These are phyloP conservation scores for Colletotrichum tropicicola DNA, from an alignment of 2,329 filamentous ascomycete species.

Conservation along the genomic window DNA sequence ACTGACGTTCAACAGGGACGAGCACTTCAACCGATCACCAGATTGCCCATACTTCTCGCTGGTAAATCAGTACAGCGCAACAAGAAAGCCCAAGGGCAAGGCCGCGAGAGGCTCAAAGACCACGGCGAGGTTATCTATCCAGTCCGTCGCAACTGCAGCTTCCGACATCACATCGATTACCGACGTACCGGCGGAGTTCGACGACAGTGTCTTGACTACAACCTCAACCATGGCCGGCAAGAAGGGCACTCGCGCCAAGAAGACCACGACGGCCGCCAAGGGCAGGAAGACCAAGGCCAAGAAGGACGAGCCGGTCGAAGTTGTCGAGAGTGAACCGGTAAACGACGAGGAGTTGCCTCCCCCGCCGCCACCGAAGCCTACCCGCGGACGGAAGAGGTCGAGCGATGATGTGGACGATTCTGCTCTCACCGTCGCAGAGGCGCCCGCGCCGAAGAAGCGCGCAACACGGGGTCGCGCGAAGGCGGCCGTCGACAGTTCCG, in stretches of 20 bases:
- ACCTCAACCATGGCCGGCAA: slow-evolving; percentile 62
- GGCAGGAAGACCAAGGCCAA: slow-evolving; percentile 62
- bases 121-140: slow-evolving; percentile 69
- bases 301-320: slow-evolving; percentile 63
- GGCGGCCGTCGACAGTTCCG: slow-evolving; percentile 49
- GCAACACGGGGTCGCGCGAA: slow-evolving; percentile 61
- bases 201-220: slow-evolving; percentile 69
- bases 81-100: slow-evolving; percentile 68
- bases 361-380: slow-evolving; percentile 48
- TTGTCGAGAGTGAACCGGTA: slow-evolving; percentile 35
- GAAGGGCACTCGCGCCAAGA: slow-evolving; percentile 62
- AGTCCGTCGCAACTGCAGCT: slow-evolving; percentile 60
- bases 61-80: slow-evolving; percentile 61
- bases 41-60: slow-evolving; percentile 86
- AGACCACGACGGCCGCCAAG: slow-evolving; percentile 57
- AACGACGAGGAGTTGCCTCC: slow-evolving; percentile 44
- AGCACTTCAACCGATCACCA: slow-evolving; percentile 83
- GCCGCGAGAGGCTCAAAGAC: slow-evolving; percentile 69
- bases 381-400: slow-evolving; percentile 68
- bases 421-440: slow-evolving; percentile 50
- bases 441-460: slow-evolving; percentile 67
- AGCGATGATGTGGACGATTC: slow-evolving; percentile 68
- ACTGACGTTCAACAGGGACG: slow-evolving; percentile 67
- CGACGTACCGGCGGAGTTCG: slow-evolving; percentile 58
- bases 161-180: slow-evolving; percentile 60